Percentiles rank a stretch among this genome's conserved stretches.
These are phyloP conservation scores for Herpetomonas tarakana DNA, from an alignment of 208 protist genomes.

Conservation along the genomic window DNA sequence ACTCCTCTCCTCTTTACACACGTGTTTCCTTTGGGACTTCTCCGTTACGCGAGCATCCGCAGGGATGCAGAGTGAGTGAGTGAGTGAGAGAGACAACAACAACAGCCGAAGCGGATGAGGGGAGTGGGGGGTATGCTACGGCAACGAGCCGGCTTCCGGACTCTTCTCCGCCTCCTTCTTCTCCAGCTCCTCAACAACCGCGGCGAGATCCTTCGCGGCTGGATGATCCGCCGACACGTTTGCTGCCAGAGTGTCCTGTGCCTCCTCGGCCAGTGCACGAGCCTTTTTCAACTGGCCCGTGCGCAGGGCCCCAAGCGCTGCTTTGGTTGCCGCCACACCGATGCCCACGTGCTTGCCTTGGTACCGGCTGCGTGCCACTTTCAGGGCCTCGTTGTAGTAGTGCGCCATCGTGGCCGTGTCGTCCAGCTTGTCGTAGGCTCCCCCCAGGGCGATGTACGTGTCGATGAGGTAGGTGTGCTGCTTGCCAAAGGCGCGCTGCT, in stretches of 20 bases:
- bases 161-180: conserved; percentile 5
- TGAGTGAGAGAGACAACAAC: no score
- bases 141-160: no score
- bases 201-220: conserved; percentile 30
- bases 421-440: conserved; percentile 60
- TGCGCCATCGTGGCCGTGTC: conserved; percentile 50
- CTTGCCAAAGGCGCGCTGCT: conserved; percentile 77
- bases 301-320: conserved; percentile 48
- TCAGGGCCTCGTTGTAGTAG: conserved; percentile 70
- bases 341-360: conserved; percentile 59
- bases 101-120: no score
- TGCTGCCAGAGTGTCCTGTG: conserved; percentile 39
- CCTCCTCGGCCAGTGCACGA: conserved; percentile 36
- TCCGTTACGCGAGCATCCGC: no score
- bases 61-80: no score
- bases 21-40: no score
- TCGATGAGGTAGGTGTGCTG: conserved; percentile 72
- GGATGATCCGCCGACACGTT: conserved; percentile 52
- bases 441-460: conserved; percentile 66
- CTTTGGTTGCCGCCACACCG: conserved; percentile 54
- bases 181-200: conserved; percentile 29
- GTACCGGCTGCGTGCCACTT: conserved; percentile 63
- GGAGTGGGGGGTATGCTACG: no score
- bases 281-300: conserved; percentile 48
- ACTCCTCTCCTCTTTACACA: no score